Conservation (phyloP, 2,329 filamentous ascomycete species). For the Zymoseptoria passerinii region DNA sequence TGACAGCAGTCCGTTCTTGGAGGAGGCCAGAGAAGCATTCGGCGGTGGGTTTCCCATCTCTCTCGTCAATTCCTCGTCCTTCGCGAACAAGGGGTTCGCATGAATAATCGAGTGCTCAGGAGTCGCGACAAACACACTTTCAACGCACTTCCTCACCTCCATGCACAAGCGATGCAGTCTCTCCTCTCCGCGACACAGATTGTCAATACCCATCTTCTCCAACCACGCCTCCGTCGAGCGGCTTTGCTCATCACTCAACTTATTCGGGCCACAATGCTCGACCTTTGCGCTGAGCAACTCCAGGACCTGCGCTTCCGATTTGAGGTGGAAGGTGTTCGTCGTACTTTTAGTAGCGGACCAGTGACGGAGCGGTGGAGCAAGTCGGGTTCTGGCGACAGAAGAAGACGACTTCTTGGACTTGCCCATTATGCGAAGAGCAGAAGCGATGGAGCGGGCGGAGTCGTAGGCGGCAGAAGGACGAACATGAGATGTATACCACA, state of each 20-base stretch:
- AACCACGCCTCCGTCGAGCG: constrained; percentile 80
- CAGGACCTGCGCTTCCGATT: constrained; percentile 75
- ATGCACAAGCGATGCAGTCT: constrained; percentile 88
- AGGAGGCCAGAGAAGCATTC: not conserved
- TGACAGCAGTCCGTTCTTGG: constrained; percentile 4
- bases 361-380: constrained; percentile 32
- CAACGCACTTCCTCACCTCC: constrained; percentile 79
- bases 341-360: constrained; percentile 39
- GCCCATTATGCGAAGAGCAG: constrained; percentile 86
- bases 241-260: constrained; percentile 90
- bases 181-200: constrained; percentile 92
- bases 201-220: constrained; percentile 71
- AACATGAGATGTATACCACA: constrained; percentile 97
- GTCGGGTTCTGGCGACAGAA: constrained; percentile 27
- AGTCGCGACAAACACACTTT: constrained; percentile 62
- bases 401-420: constrained; percentile 37
- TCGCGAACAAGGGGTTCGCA: constrained; percentile 80
- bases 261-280: constrained; percentile 84
- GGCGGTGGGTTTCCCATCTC: constrained; percentile 1
- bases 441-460: constrained; percentile 74
- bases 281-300: constrained; percentile 75
- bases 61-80: constrained; percentile 38
- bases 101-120: constrained; percentile 80
- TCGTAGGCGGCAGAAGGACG: constrained; percentile 83
- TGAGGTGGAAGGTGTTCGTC: constrained; percentile 58